A percentile compares a stretch with the other conserved stretches of the same genome.
phyloP scores from a whole-genome alignment of 345 rosid genomes.

The Cardiospermum halicacabum region DNA sequence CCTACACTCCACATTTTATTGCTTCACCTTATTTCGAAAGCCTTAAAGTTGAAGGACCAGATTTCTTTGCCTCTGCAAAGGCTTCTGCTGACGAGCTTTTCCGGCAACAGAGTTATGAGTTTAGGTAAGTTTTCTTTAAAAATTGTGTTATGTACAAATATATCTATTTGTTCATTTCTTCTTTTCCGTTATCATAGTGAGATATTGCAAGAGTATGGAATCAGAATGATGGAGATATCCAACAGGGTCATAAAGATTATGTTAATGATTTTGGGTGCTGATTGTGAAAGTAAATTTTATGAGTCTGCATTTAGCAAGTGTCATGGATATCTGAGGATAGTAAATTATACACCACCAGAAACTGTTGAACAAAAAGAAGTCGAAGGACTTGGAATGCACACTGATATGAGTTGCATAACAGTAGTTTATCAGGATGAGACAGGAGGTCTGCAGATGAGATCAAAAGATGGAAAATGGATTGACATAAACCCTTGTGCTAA shows the following conservation, averaged over 20 bases:
- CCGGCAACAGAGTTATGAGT: conserved; percentile 33
- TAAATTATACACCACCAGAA: conserved; percentile 53
- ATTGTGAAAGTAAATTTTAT: conserved; percentile 27
- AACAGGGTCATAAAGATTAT: conserved; percentile 43
- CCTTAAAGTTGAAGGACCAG: conserved; percentile 60
- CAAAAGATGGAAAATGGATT: conserved; percentile 49
- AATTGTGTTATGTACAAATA: not conserved
- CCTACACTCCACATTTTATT: conserved; percentile 65
- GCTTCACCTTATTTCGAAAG: conserved; percentile 86
- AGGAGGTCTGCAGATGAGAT: conserved; percentile 80
- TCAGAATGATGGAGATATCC: conserved; percentile 49
- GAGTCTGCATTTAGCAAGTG: conserved; percentile 48
- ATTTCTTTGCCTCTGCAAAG: conserved; percentile 54
- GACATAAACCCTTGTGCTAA: conserved; percentile 45
- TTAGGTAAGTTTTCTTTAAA: conserved; percentile 35
- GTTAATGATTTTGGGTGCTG: conserved; percentile 43
- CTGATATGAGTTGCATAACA: conserved; percentile 84
- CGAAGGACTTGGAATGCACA: conserved; percentile 80
- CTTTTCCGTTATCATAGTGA: conserved; percentile 30
- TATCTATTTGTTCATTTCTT: conserved; percentile 2
- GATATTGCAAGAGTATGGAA: conserved; percentile 53
- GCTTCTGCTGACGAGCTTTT: conserved; percentile 48
- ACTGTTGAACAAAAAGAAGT: conserved; percentile 34
- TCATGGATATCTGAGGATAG: conserved; percentile 61
- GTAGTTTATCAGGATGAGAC: conserved; percentile 60